Evolutionary conservation across 495 filamentous ascomycete species (phyloP).

Genomic region (Rhizodiscina lignyota): DNA sequence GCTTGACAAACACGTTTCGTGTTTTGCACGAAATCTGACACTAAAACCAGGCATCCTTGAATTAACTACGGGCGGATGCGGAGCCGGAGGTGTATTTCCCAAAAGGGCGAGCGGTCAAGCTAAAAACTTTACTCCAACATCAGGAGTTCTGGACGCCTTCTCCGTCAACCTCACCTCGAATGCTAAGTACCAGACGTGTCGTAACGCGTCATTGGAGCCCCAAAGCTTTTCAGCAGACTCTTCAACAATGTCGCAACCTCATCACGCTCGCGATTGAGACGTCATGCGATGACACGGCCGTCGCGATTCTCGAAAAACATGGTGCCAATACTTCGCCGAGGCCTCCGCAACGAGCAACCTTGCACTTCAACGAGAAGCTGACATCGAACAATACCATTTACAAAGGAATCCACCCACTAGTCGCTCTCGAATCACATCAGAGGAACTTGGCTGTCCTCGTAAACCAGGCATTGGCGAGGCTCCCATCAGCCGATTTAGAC

Average conservation of each 20-base stretch:
- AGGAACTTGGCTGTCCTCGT: slow-evolving; percentile 48
- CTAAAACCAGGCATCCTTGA: too few relatives aligned
- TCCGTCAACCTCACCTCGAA: too few relatives aligned
- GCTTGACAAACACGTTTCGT: too few relatives aligned
- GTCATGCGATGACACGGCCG: slow-evolving; percentile 94
- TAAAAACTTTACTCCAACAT: too few relatives aligned
- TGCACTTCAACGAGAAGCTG: slow-evolving; percentile 69
- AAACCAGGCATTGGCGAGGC: slow-evolving; percentile 36
- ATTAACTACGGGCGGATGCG: too few relatives aligned
- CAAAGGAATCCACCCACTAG: slow-evolving; percentile 62
- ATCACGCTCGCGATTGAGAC: slow-evolving; percentile 83
- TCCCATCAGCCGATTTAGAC: slow-evolving; percentile 24
- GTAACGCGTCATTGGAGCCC: too few relatives aligned
- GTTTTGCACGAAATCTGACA: too few relatives aligned
- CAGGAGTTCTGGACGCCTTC: too few relatives aligned
- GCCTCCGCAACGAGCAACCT: slow-evolving; percentile 14
- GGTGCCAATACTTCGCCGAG: neutral
- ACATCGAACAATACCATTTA: slow-evolving; percentile 58
- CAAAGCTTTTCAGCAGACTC: too few relatives aligned
- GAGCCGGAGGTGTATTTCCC: too few relatives aligned
- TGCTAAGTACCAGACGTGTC: too few relatives aligned
- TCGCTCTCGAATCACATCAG: slow-evolving; percentile 58
- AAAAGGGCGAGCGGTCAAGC: too few relatives aligned
- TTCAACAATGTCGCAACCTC: slow-evolving; percentile 24
- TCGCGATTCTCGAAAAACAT: slow-evolving; percentile 57